Conservation (phyloP, 169 alveolate genomes). For the Plasmodium fragile region DNA sequence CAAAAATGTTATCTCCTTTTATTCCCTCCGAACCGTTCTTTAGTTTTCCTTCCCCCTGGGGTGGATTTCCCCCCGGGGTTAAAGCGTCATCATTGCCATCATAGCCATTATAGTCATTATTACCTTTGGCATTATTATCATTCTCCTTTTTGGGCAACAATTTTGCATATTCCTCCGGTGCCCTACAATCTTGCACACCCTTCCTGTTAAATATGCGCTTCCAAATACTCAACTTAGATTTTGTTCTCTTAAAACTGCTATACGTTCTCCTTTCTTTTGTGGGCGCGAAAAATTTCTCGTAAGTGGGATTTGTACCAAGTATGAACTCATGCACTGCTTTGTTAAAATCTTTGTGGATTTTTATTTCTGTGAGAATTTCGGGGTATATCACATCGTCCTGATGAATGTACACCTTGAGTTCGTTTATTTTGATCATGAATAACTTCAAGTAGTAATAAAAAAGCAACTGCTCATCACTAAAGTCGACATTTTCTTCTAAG, state of each 20-base stretch:
- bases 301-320: background rate
- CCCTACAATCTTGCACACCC: background rate
- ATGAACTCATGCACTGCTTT: constrained; percentile 36
- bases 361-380: constrained; percentile 50
- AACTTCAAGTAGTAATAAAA: constrained; percentile 58
- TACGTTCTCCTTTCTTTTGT: constrained; percentile 10
- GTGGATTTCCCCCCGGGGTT: background rate
- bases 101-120: background rate
- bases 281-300: background rate
- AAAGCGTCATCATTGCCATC: background rate
- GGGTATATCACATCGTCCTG: constrained; percentile 49
- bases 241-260: background rate
- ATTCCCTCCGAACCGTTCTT: background rate
- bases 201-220: constrained; percentile 1
- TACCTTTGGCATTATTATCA: background rate
- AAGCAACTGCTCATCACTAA: constrained; percentile 41
- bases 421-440: constrained; percentile 51
- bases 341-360: constrained; percentile 48
- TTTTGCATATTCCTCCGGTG: background rate
- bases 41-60: background rate
- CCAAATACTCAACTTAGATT: constrained; percentile 11
- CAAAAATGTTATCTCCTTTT: background rate
- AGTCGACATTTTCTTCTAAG: constrained; percentile 49
- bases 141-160: background rate
- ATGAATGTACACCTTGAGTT: constrained; percentile 49